Evolutionary conservation across 345 rosid species (phyloP), one percentile per base, ranked within the genome.

Genomic region (Orychophragmus violaceus): DNA sequence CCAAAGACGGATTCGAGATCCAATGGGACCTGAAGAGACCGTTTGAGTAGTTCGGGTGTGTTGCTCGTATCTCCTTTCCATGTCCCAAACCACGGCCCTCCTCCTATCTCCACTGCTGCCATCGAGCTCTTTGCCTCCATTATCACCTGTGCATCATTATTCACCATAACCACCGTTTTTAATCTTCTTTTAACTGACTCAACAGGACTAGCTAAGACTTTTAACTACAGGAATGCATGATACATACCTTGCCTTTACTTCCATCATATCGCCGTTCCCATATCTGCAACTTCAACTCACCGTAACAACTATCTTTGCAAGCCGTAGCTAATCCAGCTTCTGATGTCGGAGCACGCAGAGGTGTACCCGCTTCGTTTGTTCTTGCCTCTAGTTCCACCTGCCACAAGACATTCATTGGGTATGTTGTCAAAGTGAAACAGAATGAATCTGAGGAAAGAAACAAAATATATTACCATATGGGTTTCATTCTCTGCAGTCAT

Each of bases 81-180:
- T 21, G 87, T 71, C 57, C 69, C 84, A 78, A 93, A 93, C 98
- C 97, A 93, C 1, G 97, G 98, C 17, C 98, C 98, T 76, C 98
- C 98, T 68, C 98, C 97, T 6, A 90, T 78, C 77, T 93, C 98
- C 30, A 93, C 74, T 0, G 96, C 97, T 5, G 96, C 96, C 96
- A 86, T 84, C 53, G 83, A 75, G 72, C 97, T 93, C 59, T 80
- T 88, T 29, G 82, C 83, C 8, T 93, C 90, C 78, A 93, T 72
- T 44, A 90, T 77, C 60, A 82, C 63, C 98, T 93, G n/a, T n/a
- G 70, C 74, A 76, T 17, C 66, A 39, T 48, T 8, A 11, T 64
- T 48, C 39, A 33, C 39, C 59, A n/a, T 14, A 17, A 33, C 30
- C 17, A 71, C 45, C 42, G 4, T 51, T 23, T 25, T 17, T 8